Percentiles rank a stretch among this genome's conserved stretches.
phyloP scores from a whole-genome alignment of 495 filamentous ascomycete species.

The Penicillium samsonianum region DNA sequence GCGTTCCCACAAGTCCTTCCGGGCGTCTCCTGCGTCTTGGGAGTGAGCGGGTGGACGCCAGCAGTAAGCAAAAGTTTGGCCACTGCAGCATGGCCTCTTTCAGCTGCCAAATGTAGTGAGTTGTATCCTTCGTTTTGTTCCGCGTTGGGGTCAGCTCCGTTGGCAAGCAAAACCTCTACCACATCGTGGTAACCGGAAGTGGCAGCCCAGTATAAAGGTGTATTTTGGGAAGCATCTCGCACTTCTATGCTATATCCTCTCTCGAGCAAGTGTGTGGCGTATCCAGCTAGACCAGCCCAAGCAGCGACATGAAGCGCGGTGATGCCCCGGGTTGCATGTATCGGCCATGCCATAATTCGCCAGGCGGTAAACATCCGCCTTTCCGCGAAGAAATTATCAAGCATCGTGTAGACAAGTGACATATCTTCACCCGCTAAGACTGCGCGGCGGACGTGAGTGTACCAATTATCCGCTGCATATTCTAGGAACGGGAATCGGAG shows the following conservation, averaged over 20 bases:
- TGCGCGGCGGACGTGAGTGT: slow-evolving; percentile 19
- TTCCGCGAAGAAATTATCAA: slow-evolving; percentile 16
- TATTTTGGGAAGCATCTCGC: slow-evolving; percentile 9
- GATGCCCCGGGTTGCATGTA: slow-evolving; percentile 8
- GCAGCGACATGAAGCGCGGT: slow-evolving; percentile 25
- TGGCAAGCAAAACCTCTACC: slow-evolving; percentile 25
- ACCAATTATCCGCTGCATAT: slow-evolving; percentile 26
- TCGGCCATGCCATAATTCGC: slow-evolving; percentile 22
- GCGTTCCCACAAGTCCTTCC: slow-evolving; percentile 24
- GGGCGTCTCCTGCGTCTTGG: slow-evolving; percentile 21
- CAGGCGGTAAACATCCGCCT: slow-evolving; percentile 14
- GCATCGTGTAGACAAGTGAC: slow-evolving; percentile 11
- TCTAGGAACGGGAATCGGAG: slow-evolving; percentile 26
- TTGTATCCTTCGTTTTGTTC: slow-evolving; percentile 22
- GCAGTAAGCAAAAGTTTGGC: slow-evolving; percentile 27
- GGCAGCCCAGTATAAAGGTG: slow-evolving; percentile 34
- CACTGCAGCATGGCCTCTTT: slow-evolving; percentile 20
- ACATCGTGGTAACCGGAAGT: slow-evolving; percentile 22
- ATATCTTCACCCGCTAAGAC: slow-evolving; percentile 9
- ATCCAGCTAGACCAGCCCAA: slow-evolving; percentile 18
- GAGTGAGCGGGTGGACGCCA: slow-evolving; percentile 32
- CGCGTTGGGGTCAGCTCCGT: slow-evolving; percentile 23
- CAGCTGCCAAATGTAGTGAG: slow-evolving; percentile 34
- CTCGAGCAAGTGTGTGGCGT: slow-evolving; percentile 17
- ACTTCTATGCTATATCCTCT: slow-evolving; percentile 15